phyloP scores from a whole-genome alignment of 768 basidiomycete genomes.

The Phlebiopsis gigantea region DNA sequence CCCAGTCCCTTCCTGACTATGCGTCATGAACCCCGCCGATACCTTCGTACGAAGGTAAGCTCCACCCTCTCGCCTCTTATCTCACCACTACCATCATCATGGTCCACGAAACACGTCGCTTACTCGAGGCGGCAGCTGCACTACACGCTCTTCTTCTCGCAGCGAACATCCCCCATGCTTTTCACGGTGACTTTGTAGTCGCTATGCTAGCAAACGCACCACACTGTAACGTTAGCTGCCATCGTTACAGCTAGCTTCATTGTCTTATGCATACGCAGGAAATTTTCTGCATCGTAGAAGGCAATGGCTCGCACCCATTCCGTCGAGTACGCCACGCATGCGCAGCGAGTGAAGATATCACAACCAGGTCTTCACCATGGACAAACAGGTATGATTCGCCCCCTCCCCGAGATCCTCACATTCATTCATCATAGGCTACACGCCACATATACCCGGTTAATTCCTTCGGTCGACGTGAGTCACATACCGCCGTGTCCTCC shows the following conservation, averaged over 20 bases:
- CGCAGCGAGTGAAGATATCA: conserved; percentile 56
- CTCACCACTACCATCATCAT: conserved; percentile 30
- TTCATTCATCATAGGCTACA: conserved; percentile 48
- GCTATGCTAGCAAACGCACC: conserved; percentile 63
- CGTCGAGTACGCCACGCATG: conserved; percentile 76
- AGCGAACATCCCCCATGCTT: conserved; percentile 68
- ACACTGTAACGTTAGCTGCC: conserved; percentile 55
- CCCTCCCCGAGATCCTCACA: conserved; percentile 5
- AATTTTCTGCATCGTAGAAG: conserved; percentile 80
- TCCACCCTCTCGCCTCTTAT: conserved; percentile 24
- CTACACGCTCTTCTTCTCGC: conserved; percentile 61
- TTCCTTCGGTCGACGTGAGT: conserved; percentile 73
- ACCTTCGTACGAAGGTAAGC: conserved; percentile 12
- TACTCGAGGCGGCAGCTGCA: conserved; percentile 71
- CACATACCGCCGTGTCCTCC: neutral
- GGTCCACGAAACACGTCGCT: conserved; percentile 70
- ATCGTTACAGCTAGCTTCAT: neutral
- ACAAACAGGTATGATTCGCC: conserved; percentile 62
- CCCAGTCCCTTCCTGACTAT: conserved; percentile 17
- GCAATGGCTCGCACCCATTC: conserved; percentile 66
- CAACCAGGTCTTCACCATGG: conserved; percentile 75
- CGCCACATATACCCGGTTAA: conserved; percentile 67
- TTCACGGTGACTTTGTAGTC: conserved; percentile 70
- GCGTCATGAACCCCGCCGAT: conserved; percentile 17
- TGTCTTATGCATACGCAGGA: conserved; percentile 44